Evolutionary conservation across 2,329 filamentous ascomycete species (phyloP).

Genomic region (Botrytis squamosa): DNA sequence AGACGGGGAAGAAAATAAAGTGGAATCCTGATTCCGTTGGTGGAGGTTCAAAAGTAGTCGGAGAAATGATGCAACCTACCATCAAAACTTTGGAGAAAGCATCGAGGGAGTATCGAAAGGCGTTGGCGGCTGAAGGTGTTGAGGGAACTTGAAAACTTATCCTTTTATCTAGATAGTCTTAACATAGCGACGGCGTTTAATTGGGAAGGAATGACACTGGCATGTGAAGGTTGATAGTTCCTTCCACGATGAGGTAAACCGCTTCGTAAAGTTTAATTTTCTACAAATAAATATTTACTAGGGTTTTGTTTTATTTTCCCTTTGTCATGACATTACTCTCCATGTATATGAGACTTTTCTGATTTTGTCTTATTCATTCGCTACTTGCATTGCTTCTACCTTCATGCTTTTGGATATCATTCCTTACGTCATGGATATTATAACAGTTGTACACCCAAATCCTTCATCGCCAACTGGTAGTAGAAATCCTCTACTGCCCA

Average conservation of each 20-base stretch:
- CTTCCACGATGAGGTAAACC: background rate
- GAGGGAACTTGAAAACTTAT: conserved; percentile 28
- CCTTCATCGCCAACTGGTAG: conserved; percentile 2
- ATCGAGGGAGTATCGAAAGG: conserved; percentile 67
- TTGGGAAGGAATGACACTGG: conserved; percentile 25
- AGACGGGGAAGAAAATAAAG: conserved; percentile 70
- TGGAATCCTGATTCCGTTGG: conserved; percentile 67
- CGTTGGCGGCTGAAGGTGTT: conserved; percentile 59
- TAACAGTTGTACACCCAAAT: conserved; percentile 23
- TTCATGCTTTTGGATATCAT: conserved; percentile 26
- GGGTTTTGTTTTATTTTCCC: background rate
- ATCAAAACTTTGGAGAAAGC: conserved; percentile 69
- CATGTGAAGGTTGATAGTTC: conserved; percentile 5
- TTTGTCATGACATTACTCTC: background rate
- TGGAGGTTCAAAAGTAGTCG: conserved; percentile 74
- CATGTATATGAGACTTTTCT: conserved; percentile 13
- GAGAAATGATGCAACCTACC: conserved; percentile 73
- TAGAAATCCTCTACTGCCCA: conserved; percentile 27
- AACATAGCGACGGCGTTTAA: conserved; percentile 37
- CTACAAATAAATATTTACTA: background rate
- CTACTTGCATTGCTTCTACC: conserved; percentile 4
- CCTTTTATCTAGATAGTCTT: background rate
- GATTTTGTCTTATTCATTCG: conserved; percentile 12
- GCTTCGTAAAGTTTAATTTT: conserved; percentile 2
- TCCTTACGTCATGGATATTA: conserved; percentile 28